A percentile compares a stretch with the other conserved stretches of the same genome.
Evolutionary conservation across 768 basidiomycete species (phyloP).

Genomic region (Suillus weaverae): DNA sequence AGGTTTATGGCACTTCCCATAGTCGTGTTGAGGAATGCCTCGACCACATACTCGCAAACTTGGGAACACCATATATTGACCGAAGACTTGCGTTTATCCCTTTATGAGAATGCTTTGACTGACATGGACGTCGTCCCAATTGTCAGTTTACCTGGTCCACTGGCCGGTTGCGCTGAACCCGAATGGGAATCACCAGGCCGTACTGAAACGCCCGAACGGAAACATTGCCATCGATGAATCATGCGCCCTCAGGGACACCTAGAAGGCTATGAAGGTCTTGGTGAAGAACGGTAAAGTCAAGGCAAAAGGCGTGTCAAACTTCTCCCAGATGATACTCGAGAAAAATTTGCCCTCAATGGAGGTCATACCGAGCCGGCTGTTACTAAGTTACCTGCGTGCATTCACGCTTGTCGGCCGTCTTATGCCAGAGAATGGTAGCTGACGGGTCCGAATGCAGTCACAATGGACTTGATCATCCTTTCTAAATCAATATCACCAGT

Average conservation of each 20-base stretch:
- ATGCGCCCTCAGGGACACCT: conserved; percentile 72
- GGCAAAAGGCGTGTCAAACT: too few relatives aligned
- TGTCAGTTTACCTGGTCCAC: conserved; percentile 62
- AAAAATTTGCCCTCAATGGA: too few relatives aligned
- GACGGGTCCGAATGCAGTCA: conserved; percentile 41
- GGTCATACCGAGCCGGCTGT: too few relatives aligned
- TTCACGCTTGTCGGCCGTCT: conserved; percentile 4
- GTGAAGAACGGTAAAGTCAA: too few relatives aligned
- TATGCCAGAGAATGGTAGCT: background rate
- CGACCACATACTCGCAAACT: conserved; percentile 70
- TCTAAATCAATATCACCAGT: conserved; percentile 75
- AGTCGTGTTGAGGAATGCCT: conserved; percentile 70
- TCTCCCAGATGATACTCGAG: too few relatives aligned
- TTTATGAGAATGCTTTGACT: background rate
- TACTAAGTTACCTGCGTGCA: conserved; percentile 63
- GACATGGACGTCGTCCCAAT: background rate
- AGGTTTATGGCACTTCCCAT: conserved; percentile 69
- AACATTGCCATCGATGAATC: conserved; percentile 64
- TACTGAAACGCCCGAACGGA: conserved; percentile 62
- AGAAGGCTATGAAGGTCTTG: conserved; percentile 87
- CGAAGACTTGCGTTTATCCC: conserved; percentile 36
- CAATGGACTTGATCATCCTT: conserved; percentile 62
- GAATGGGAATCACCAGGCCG: conserved; percentile 57
- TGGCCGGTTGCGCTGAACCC: conserved; percentile 78
- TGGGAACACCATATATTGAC: conserved; percentile 84